Evolutionary conservation across 2,329 filamentous ascomycete genomes (phyloP).

Genomic region (Paecilomyces fulvus): DNA sequence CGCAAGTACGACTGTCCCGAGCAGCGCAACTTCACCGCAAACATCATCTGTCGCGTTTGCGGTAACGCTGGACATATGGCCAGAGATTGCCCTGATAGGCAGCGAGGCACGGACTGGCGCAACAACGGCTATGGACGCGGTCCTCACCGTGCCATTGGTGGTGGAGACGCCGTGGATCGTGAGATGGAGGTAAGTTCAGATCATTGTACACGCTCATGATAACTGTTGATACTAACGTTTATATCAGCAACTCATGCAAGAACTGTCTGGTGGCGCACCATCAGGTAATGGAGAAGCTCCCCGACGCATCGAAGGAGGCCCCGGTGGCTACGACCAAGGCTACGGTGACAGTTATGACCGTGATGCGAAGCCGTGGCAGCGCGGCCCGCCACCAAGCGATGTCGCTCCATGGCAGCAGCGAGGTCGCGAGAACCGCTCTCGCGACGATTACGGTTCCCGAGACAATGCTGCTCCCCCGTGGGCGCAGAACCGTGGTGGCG

Average conservation of each 20-base stretch:
- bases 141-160: slow-evolving; percentile 57
- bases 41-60: slow-evolving; percentile 97
- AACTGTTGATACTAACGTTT: slow-evolving; percentile 35
- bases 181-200: slow-evolving; percentile 74
- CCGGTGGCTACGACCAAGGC: slow-evolving; percentile 52
- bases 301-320: slow-evolving; percentile 79
- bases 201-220: background rate
- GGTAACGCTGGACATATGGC: slow-evolving; percentile 98
- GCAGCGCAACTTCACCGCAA: slow-evolving; percentile 96
- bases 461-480: slow-evolving; percentile 28
- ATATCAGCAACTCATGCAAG: slow-evolving; percentile 85
- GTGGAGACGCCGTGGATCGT: slow-evolving; percentile 77
- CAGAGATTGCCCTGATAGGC: slow-evolving; percentile 90
- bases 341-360: slow-evolving; percentile 38
- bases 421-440: slow-evolving; percentile 46
- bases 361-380: slow-evolving; percentile 78
- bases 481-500: slow-evolving; percentile 36
- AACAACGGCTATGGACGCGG: slow-evolving; percentile 55
- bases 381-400: slow-evolving; percentile 63
- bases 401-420: slow-evolving; percentile 68
- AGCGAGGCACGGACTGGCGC: slow-evolving; percentile 85
- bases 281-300: slow-evolving; percentile 51
- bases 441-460: slow-evolving; percentile 38
- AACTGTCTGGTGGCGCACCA: slow-evolving; percentile 68
- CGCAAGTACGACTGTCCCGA: slow-evolving; percentile 98